Base-by-base conservation (phyloP, 306 rosid genomes). In the Delonix regia region DNA sequence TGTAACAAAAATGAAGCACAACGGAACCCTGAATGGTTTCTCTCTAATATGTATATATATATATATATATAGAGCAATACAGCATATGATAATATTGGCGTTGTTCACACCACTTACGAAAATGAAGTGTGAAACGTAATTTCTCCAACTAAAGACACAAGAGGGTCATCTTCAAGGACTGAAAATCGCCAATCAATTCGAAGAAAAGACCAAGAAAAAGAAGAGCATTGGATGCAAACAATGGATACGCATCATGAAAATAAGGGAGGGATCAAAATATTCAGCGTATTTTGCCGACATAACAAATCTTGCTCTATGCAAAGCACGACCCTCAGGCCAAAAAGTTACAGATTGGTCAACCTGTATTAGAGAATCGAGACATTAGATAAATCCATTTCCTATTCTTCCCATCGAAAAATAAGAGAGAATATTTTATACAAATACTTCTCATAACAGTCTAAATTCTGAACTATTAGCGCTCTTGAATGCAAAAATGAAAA, bases 381-480 rank as follows among this genome's bases (percentile, higher is more conserved):
- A 63, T 52, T 28, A 41, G 21, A 38, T 21, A 77, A 72, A 79
- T 71, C 82, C 38, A 57, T 41, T 67, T 82, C 69, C 78, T 76
- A 73, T 73, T 52, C 85, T 76, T 78, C 77, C 24, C 27, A n/a
- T 41, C n/a, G 69, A 9, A 57, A 10, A 38, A 62, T 28, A 8
- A 48, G 53, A 27, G 55, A 48, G 24, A 67, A 71, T 47, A 78
- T 75, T 55, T 78, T 80, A 86, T 84, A 84, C 70, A 84, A 83
- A 60, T 82, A 82, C 42, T 77, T 72, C 74, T 67, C 21, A 42
- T 71, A 70, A 83, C 53, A 60, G 69, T 56, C 74, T 44, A 81
- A 39, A 73, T 71, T 62, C 57, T 41, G 14, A 39, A 49, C 71
- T 28, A 51, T 77, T 41, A 71, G 61, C 8, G 8, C 65, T 82